Evolutionary conservation across 139 green algal species (phyloP), one percentile per base, ranked within the genome.

Genomic region (Chlorella sp.): DNA sequence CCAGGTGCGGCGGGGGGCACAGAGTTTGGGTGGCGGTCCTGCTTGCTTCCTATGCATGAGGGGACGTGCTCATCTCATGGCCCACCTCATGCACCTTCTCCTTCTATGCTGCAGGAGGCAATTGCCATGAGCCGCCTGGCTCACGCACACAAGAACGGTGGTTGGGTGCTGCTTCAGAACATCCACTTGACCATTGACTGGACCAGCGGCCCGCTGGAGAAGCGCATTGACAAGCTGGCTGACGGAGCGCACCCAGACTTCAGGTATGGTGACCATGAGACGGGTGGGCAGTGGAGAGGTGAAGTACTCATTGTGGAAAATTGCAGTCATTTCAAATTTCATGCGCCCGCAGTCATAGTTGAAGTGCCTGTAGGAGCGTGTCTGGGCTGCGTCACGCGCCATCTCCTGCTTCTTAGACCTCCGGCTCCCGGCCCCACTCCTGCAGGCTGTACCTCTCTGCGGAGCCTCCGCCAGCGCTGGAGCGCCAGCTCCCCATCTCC

Each of bases 91-190:
- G 12, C 21, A 79, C 26, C 2, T 3, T 26, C 36, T 60, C 60
- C 21, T 61, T 64, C 22, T 36, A 16, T 32, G 0, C 19, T 40
- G 73, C 96, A 98, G 93, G 97, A 99, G 93, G 91, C 94, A 36
- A 97, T 97, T 82, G 97, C 97, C 19, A 98, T 98, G 95, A 94
- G 94, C 81, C 89, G 94, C 34, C 93, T 99, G 34, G 94, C 93
- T 48, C 93, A 96, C n/a, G 95, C 95, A 26, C 95, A 96, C 92
- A 96, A 96, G 91, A 95, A 97, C 32, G 97, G 97, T 64, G 96
- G 96, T 34, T 99, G 97, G 97, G 97, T 99, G 88, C 94, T 99
- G 93, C 96, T 99, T 36, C 97, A 99, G 89, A 98, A 98, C 90
- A 93, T 97, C 39, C 95, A 97, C 88, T 88, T 97, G 21, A 97